Percentiles rank a stretch among this genome's conserved stretches.
These are phyloP conservation scores for Cicer arietinum DNA, from an alignment of 306 rosid genomes.

Conservation along the genomic window DNA sequence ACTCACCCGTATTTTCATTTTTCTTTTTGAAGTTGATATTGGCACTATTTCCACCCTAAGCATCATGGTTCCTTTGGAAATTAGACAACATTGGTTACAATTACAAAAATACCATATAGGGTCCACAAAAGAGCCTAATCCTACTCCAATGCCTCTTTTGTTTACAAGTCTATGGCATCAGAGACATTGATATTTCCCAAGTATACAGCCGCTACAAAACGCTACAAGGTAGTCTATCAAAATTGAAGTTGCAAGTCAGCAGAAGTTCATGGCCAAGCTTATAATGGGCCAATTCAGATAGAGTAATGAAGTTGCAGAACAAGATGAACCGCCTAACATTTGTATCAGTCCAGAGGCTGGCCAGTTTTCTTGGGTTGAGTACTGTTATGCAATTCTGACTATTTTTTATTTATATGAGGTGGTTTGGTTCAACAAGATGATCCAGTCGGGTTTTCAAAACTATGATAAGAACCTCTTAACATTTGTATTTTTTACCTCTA, in stretches of 20 bases:
- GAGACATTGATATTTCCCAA: not conserved
- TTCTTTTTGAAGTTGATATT: too few relatives aligned
- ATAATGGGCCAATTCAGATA: not conserved
- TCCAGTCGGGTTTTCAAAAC: not conserved
- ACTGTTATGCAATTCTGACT: not conserved
- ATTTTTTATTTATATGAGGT: not conserved
- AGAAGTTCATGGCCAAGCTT: not conserved
- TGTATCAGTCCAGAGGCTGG: not conserved
- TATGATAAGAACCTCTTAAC: conserved; percentile 1
- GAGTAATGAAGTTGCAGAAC: not conserved
- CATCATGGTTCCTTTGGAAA: not conserved
- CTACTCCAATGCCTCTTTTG: not conserved
- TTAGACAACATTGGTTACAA: not conserved
- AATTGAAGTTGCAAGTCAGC: not conserved
- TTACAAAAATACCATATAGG: not conserved
- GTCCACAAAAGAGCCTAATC: not conserved
- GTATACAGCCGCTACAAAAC: not conserved
- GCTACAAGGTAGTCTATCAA: not conserved
- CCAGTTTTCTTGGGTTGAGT: not conserved
- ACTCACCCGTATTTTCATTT: not conserved
- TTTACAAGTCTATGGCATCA: not conserved
- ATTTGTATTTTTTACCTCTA: conserved; percentile 7
- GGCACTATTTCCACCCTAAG: not conserved
- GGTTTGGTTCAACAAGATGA: not conserved
- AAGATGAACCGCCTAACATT: not conserved